These are phyloP conservation scores for Podospora anserina DNA, from an alignment of 495 filamentous ascomycete genomes.

Conservation along the genomic window DNA sequence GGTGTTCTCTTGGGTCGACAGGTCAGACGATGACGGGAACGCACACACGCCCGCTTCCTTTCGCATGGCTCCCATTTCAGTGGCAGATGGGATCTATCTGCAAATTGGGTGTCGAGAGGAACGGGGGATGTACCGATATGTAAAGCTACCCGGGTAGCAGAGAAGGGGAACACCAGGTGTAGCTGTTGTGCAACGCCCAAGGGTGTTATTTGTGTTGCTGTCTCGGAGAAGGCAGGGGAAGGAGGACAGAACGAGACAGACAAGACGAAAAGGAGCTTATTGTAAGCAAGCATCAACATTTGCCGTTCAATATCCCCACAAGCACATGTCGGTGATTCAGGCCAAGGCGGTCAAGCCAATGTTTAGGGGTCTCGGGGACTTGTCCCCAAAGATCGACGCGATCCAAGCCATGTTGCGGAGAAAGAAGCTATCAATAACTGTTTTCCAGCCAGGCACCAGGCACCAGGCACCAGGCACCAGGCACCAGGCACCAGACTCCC, in stretches of 20 bases:
- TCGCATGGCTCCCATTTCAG: not conserved
- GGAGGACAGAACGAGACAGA: conserved; percentile 5
- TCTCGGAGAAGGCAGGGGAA: conserved; percentile 8
- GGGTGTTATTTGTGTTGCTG: conserved; percentile 7
- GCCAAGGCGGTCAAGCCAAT: not conserved
- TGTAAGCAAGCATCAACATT: not conserved
- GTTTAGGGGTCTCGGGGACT: not conserved
- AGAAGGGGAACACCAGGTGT: not conserved
- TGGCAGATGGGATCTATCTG: not conserved
- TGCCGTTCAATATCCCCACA: not conserved
- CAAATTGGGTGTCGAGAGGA: not conserved
- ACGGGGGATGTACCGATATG: not conserved
- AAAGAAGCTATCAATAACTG: not conserved
- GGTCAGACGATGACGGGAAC: not conserved
- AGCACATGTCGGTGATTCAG: not conserved
- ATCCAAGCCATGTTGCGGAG: not conserved
- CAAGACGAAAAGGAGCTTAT: conserved; percentile 1
- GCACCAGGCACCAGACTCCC: not conserved
- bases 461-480: not conserved
- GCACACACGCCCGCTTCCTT: not conserved
- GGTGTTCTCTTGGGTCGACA: not conserved
- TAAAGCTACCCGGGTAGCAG: not conserved
- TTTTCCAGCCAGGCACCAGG: not conserved
- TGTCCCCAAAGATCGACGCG: not conserved
- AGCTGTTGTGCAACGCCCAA: not conserved